Conservation (phyloP, 805 yeast species). For the Huiozyma naganishii region DNA sequence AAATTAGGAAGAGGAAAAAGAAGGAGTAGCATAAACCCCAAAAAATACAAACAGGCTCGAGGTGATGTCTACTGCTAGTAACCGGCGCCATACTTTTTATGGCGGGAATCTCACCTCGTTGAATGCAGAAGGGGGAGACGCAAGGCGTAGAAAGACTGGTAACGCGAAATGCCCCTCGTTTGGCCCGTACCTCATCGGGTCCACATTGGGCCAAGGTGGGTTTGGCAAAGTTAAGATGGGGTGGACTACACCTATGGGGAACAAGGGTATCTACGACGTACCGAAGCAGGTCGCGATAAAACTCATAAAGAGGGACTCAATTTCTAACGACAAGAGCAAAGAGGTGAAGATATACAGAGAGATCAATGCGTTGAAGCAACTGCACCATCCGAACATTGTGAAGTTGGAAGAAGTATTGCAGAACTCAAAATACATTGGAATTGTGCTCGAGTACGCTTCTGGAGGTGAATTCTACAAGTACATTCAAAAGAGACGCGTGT, state of each 20-base stretch:
- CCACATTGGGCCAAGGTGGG: constrained; percentile 96
- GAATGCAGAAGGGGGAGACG: no score
- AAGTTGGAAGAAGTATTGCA: constrained; percentile 86
- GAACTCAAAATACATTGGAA: constrained; percentile 90
- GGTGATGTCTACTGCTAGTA: not conserved
- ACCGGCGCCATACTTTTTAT: constrained; percentile 22
- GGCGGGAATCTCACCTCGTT: constrained; percentile 9
- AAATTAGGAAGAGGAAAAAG: no score
- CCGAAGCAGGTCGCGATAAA: constrained; percentile 90
- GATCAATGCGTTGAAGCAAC: constrained; percentile 75
- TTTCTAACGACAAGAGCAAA: constrained; percentile 73
- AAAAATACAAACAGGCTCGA: not conserved
- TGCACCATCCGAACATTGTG: constrained; percentile 91
- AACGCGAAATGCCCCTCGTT: constrained; percentile 38
- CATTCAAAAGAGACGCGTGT: constrained; percentile 71
- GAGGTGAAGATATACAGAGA: constrained; percentile 88
- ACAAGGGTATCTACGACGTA: constrained; percentile 7
- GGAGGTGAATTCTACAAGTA: constrained; percentile 96
- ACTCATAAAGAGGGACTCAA: constrained; percentile 75
- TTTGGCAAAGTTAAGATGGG: constrained; percentile 98
- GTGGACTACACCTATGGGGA: constrained; percentile 53
- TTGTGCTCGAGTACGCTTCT: constrained; percentile 90
- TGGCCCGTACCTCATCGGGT: constrained; percentile 83
- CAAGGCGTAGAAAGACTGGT: not conserved
- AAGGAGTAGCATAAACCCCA: no score